Evolutionary conservation across 1,284 basidiomycete species (phyloP), one percentile per base, ranked within the genome.

Genomic region (Naganishia sp.): DNA sequence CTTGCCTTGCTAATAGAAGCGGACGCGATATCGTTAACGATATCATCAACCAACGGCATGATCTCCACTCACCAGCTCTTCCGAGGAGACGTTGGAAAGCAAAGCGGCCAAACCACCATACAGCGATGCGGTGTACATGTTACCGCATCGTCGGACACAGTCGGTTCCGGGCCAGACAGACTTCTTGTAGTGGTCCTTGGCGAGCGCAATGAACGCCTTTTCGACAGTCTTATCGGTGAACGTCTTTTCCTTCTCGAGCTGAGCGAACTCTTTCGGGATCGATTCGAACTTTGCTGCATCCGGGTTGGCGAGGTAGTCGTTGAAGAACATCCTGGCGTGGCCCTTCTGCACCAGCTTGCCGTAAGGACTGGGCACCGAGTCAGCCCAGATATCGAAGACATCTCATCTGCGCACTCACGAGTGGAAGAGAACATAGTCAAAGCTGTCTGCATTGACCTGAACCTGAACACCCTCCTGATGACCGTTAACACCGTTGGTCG

Each of bases 271-370:
- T 69, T 89, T 86, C 52, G 90, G 83, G 71, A 96, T 81, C 76
- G 85, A 85, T 71, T 88, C 86, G 77, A 92, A 98, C 68, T 85
- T 84, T 45, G 90, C 82, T 65, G 85, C 84, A 23, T 84, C 81
- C 42, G 95, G 91, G 79, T 88, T 86, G 69, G 87, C 82, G 72
- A 93, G 82, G 84, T 91, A 99, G 83, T 99, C 95, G 71, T 80
- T 80, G 76, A 78, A 80, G 76, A 79, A 79, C 75, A 98, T 82
- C 68, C 95, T 90, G n/a, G 90, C 94, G 79, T 94, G 89, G 51
- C 91, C 94, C 83, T 98, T 99, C 81, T 96, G 91, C 55, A 96
- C 94, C 78, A 97, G 91, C 84, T 99, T 99, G 82, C 94, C 93
- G 82, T 98, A 99, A 1, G 95, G 95, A 47, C 77, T 79, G 65